Evolutionary conservation across 371 early-diverging fungal species (phyloP), one percentile per base, ranked within the genome.

Genomic region (Syncephalastrum sp.): DNA sequence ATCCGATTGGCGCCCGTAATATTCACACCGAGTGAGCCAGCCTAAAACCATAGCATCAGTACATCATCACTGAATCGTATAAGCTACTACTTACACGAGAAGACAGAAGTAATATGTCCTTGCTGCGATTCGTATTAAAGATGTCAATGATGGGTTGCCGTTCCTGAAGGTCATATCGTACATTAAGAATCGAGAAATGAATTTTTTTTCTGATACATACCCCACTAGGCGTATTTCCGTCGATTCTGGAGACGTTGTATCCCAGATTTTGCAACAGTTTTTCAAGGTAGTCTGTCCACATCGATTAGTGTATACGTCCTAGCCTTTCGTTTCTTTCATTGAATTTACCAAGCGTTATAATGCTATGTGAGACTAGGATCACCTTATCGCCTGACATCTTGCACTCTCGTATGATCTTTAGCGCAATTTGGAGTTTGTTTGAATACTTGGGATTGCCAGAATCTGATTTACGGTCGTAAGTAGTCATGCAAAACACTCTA

Each of bases 11-110:
- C 98, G 5, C 89, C 80, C 1, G 83, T 76, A n/a, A 97, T 64
- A 67, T 97, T 99, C 24, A 97, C 77, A 7, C 98, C 98, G 23
- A 95, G 77, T 5, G 91, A 90, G 5, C 94, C 97, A 69, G 61
- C 80, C 76, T 53, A 65, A 47, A 13, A 64, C 57, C 29, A 23
- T 64, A 6, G 21, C 21, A 33, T 33, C 10, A 33, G 38, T 33
- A 33, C 38, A 33, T 33, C 2, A 2, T 25, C 14, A 15, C 17
- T 45, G 24, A 14, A 21, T 52, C 12, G 5, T 53, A 29, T 15
- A 12, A 44, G n/a, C 16, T 14, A 14, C 15, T 5, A 41, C 23
- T 51, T 56, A 81, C 82, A 41, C 77, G 82, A 4, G 90, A 83
- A 4, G 95, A 90, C 3, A 94, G 77, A 23, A 96, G 68, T 60